Evolutionary conservation across 768 basidiomycete genomes (phyloP).

Genomic region (Rhizopogon salebrosus): DNA sequence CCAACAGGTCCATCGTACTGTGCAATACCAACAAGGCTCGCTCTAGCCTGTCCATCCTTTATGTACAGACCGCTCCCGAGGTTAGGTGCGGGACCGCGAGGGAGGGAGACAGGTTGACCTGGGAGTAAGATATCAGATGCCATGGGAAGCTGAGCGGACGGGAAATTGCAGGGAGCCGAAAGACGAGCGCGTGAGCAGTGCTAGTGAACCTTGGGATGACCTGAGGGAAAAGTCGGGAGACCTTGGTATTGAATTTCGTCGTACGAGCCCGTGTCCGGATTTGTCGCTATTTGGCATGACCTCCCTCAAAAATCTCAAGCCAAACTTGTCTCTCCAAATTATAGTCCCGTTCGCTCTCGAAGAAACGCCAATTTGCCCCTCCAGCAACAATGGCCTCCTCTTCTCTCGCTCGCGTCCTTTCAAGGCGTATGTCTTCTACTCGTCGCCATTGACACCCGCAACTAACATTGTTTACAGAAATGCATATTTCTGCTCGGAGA

Average conservation of each 20-base stretch:
- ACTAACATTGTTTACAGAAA: conserved; percentile 39
- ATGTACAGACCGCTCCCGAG: conserved; percentile 65
- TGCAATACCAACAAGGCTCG: conserved; percentile 67
- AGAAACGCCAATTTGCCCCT: conserved; percentile 16
- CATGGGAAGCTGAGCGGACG: conserved; percentile 17
- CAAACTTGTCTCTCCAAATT: not conserved
- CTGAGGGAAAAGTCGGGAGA: conserved; percentile 11
- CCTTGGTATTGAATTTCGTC: not conserved
- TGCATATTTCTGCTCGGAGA: conserved; percentile 77
- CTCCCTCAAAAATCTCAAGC: conserved; percentile 25
- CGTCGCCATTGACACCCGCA: not conserved
- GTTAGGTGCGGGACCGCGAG: conserved; percentile 49
- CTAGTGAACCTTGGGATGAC: conserved; percentile 3
- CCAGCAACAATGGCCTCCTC: conserved; percentile 47
- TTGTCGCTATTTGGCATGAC: conserved; percentile 27
- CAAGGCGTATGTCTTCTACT: conserved; percentile 49
- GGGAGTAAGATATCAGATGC: conserved; percentile 48
- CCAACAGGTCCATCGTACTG: conserved; percentile 61
- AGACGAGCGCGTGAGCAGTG: not conserved
- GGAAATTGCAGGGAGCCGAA: not conserved
- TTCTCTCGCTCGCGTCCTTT: conserved; percentile 55
- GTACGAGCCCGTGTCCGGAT: conserved; percentile 15
- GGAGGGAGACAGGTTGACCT: conserved; percentile 68
- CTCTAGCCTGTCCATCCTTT: conserved; percentile 58
- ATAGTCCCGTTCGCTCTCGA: conserved; percentile 18